Base-by-base conservation (phyloP, 495 filamentous ascomycete genomes). In the Daldinia bambusicola region DNA sequence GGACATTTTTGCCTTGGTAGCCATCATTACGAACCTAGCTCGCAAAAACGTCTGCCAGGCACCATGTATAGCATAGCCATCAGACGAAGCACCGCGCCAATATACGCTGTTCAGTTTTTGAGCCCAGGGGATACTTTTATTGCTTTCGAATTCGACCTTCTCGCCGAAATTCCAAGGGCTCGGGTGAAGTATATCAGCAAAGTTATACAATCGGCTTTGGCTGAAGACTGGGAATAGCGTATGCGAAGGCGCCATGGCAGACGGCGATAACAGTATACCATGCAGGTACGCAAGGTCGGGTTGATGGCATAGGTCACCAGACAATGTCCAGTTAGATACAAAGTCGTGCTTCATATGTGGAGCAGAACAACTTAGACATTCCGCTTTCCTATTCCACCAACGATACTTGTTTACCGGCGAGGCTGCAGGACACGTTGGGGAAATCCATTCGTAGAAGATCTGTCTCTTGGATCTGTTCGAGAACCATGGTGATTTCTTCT, bases 171-270 rank as follows among this genome's bases (percentile, higher is more conserved):
- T 75, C 75, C 75, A 77, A 18, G 75, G 75, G 20, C 73, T 74
- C 10, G 95, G 94, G 69, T 96, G 93, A 5, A 97, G 78, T n/a
- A 98, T 89, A 66, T 90, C 87, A 64, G 80, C 80, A 76, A 85
- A 89, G 53, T 88, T 89, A 31, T 84, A 80, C 1, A 88, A 80
- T 36, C 90, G 89, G 58, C 87, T 89, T 63, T 92, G 86, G 65
- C 90, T 91, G 81, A 95, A 95, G 40, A 95, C 80, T 0, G 92
- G 92, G 5, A 90, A 75, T 2, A 94, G 81, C 2, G 89, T 84
- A 38, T 88, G 85, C 0, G 89, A 80, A 0, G 88, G 86, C 52
- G 85, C 86, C 67, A 89, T 85, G 4, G 89, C 84, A 0, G 91
- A 81, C 0, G 91, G 86, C 0, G 86, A 89, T 51, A 90, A 78